These are phyloP conservation scores for Liriodendron chinense DNA, from an alignment of 164 flowering plant genomes.

Conservation along the genomic window DNA sequence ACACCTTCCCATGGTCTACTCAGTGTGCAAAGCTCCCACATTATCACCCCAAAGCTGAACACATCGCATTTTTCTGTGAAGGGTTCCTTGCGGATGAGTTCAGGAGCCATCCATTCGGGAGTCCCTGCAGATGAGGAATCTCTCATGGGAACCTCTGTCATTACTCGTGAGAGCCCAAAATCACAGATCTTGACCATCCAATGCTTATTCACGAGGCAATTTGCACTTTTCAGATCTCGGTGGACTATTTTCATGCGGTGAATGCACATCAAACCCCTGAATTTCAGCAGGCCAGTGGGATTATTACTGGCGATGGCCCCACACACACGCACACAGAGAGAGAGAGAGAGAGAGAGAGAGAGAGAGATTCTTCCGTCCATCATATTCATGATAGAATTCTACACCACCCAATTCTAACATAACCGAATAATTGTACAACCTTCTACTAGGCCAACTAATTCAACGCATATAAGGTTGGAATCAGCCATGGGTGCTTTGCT, in stretches of 20 bases:
- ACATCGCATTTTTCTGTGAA: constrained; percentile 92
- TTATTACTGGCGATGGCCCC: no score
- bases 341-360: no score
- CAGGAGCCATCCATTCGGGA: constrained; percentile 99
- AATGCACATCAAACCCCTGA: constrained; percentile 91
- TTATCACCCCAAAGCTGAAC: constrained; percentile 95
- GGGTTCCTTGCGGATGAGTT: constrained; percentile 87
- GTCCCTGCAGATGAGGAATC: constrained; percentile 87
- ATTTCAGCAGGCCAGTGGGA: neutral
- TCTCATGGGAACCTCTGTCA: constrained; percentile 52
- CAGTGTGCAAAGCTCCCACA: constrained; percentile 98
- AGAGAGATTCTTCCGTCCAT: no score
- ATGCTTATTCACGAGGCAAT: constrained; percentile 92
- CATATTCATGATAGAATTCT: no score
- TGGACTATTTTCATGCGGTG: constrained; percentile 93
- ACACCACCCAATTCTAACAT: no score
- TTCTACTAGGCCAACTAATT: no score
- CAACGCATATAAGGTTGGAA: no score
- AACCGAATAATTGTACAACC: no score
- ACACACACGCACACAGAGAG: no score
- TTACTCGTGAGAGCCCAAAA: constrained; percentile 89
- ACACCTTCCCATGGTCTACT: constrained; percentile 96
- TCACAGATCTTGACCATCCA: constrained; percentile 89
- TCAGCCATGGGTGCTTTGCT: no score
- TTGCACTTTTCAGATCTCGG: constrained; percentile 91